Percentiles rank a stretch among this genome's conserved stretches.
phyloP scores from a whole-genome alignment of 768 basidiomycete genomes.

The Exsudoporus frostii region DNA sequence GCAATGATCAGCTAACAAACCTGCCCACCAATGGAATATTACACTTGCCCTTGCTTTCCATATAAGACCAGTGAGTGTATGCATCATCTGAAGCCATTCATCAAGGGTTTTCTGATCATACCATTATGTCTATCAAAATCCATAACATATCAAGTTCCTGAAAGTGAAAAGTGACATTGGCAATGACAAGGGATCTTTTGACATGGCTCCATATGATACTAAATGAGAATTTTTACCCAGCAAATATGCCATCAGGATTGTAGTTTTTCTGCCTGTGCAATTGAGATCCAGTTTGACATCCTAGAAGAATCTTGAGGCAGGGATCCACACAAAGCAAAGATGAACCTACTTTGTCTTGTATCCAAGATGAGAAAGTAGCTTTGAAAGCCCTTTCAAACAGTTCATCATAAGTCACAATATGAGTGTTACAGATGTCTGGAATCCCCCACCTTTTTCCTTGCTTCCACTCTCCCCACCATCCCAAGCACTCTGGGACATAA shows the following conservation, averaged over 20 bases:
- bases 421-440: too few relatives aligned
- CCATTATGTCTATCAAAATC: conserved; percentile 80
- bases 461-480: too few relatives aligned
- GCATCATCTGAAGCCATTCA: conserved; percentile 52
- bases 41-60: conserved; percentile 47
- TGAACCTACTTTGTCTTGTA: conserved; percentile 50
- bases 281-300: conserved; percentile 49
- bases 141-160: conserved; percentile 71
- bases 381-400: conserved; percentile 55
- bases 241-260: conserved; percentile 64
- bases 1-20: conserved; percentile 1
- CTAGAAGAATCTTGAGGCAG: conserved; percentile 18
- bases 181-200: conserved; percentile 72
- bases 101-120: conserved; percentile 46
- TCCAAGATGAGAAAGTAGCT: conserved; percentile 59
- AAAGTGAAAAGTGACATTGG: conserved; percentile 84
- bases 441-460: too few relatives aligned
- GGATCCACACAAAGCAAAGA: conserved; percentile 7
- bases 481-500: too few relatives aligned
- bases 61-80: conserved; percentile 51
- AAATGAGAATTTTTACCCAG: conserved; percentile 68
- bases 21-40: neutral
- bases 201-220: conserved; percentile 90
- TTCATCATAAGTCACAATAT: conserved; percentile 77
- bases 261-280: conserved; percentile 64